Base-by-base conservation (phyloP, 345 rosid genomes). In the Carallia pectinifolia region DNA sequence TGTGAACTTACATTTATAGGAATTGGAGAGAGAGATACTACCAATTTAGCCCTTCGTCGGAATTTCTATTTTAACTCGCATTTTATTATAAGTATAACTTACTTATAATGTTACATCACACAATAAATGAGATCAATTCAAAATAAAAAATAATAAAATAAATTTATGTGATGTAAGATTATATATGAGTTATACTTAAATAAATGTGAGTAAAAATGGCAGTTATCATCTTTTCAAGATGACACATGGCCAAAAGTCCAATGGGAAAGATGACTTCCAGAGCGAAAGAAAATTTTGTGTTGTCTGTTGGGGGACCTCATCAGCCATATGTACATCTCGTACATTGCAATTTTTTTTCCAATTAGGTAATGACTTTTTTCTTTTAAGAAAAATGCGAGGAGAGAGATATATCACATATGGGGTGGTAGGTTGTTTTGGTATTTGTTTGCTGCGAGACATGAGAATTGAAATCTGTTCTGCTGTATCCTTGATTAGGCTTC, bases 291-390 rank as follows among this genome's bases (percentile, higher is more conserved):
- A 56, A 53, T 56, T 64, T 64, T 65, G 18, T 29, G 4, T 66
- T 75, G 53, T 59, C 58, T 44, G 63, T 56, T 74, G 77, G 79
- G 79, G 77, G 71, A 37, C 82, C 87, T 74, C 61, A 61, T 2
- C 5, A 52, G 40, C 36, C 27, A 18, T 78, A 6, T 81, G 81
- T 79, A 75, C 78, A 80, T 76, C 60, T 62, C 83, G 87, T 87
- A 85, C 77, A 82, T 77, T 75, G 74, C 77, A 72, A 74, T 53
- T 82, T 88, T 77, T 23, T 74, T 80, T 81, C 81, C 71, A 71
- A 74, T 84, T 75, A 88, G 84, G 76, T 53, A 70, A 56, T 76
- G 79, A 81, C 83, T 69, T 72, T 79, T 66, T 67, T 66, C 65
- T 68, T 23, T 23, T 23, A 23, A 23, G 61, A 71, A 71, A 68